Base-by-base conservation (phyloP, 768 basidiomycete species). In the Kwoniella mangroviensis region DNA sequence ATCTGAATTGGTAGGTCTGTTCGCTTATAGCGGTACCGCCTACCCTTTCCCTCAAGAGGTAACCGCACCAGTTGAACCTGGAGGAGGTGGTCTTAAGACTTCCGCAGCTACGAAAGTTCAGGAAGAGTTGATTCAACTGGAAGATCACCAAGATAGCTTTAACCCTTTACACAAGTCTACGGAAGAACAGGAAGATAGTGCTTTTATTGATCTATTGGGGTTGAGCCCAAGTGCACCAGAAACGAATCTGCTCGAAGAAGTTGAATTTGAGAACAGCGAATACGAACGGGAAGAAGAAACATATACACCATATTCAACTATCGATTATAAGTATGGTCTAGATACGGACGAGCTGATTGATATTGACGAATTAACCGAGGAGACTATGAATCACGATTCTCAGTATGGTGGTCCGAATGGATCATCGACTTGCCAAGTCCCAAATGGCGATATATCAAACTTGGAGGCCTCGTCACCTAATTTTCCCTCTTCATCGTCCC, bases 1-100 rank as follows among this genome's bases (percentile, higher is more conserved):
- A 17, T 19, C n/a, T 26, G 62, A 69, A 9, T 10, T 69, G 15
- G 40, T 22, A 0, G 43, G n/a, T 1, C 55, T 69, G 4, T 69
- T 69, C 43, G 40, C 34, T 17, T 57, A 42, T 22, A 34, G 55
- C 28, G 57, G 55, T 22, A 17, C 56, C 24, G 41, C 68, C 9
- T 60, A 28, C 28, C 55, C 68, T 12, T 69, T 49, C 45, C 68
- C 63, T 40, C 52, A 40, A 22, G 28, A 58, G 22, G 12, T 22
- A 6, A 7, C 45, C 24, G 22, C 28, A 9, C 24, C 40, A 42
- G 34, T 45, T 24, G 19, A 40, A 60, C 34, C 58, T 49, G 34
- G 45, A 49, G 45, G 3, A 49, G 45, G 45, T 49, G 19, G 19
- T 49, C 12, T 17, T 10, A 66, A 34, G 4, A 1, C 22, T 13